Conservation (phyloP, 768 basidiomycete genomes). For the Sporobolomyces roseus region DNA sequence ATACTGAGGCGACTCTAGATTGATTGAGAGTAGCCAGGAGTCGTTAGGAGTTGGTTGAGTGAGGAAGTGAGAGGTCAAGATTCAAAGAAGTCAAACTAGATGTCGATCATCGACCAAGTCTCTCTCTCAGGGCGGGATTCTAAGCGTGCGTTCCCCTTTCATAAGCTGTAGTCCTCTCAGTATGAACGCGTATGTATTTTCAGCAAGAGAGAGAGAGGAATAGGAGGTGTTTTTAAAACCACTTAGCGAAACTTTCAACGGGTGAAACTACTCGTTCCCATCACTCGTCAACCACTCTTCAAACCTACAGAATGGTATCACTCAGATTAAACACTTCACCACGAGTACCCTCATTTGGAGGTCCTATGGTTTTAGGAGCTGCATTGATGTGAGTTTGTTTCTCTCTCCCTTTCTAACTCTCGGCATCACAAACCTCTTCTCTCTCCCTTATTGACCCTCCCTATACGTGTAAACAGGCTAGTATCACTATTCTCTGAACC, state of each 20-base stretch:
- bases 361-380: constrained; percentile 31
- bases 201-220: neutral
- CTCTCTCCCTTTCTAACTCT: neutral
- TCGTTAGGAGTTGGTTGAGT: no score
- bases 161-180: no score
- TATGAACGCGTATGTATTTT: no score
- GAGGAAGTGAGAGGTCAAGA: no score
- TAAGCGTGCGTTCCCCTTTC: no score
- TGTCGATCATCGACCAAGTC: no score
- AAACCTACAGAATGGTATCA: neutral
- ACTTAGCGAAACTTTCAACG: no score
- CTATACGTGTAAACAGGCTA: constrained; percentile 1
- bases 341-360: constrained; percentile 26
- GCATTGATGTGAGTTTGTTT: constrained; percentile 22
- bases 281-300: neutral
- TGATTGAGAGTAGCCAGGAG: neutral
- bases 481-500: constrained; percentile 39
- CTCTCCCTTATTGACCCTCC: neutral
- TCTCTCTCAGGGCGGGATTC: no score
- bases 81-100: no score
- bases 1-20: neutral
- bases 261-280: neutral
- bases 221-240: no score
- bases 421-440: neutral
- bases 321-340: constrained; percentile 30